Evolutionary conservation across 148 eudicot genomes (phyloP), one percentile per base, ranked within the genome.

Genomic region (Vaccinium darrowii): DNA sequence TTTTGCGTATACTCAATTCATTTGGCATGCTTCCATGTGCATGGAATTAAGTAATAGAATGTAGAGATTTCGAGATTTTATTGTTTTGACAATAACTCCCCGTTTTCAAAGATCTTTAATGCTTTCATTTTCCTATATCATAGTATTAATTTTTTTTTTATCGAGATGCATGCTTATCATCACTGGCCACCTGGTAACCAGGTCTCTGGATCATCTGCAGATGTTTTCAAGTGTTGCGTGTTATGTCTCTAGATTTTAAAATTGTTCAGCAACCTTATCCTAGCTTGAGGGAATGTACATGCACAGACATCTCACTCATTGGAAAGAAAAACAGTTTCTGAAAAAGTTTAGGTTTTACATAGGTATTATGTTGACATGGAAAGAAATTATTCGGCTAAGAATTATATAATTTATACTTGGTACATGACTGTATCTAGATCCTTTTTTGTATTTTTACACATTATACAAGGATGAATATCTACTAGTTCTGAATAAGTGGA

Each of bases 371-470:
- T 78, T 78, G 43, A 78, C 62, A 54, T 43, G 78, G 52, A 74
- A 74, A 74, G 9, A 51, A 11, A 53, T 78, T 39, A 78, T 25
- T 51, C 60, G 30, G 52, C 39, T 53, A 53, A 23, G 27, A 78
- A 52, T 1, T 25, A 23, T 10, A 12, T 18, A 52, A 52, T 52
- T 14, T 25, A 25, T 6, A 78, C 39, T 53, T 51, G 36, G 62
- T 52, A 43, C 52, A 16, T 19, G 9, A 74, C 78, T 36, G 51
- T 18, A 39, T 39, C 23, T 43, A 18, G 49, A 30, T 25, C 57
- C 11, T 78, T 12, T 43, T 25, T 53, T 52, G 30, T 65, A 65
- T 2, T 65, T 96, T 78, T 8, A 12, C 33, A 25, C n/a, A 6
- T 27, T 52, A 78, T 52, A 53, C 9, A 14, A 53, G 9, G 62